A percentile compares a stretch with the other conserved stretches of the same genome.
Evolutionary conservation across 2,329 filamentous ascomycete species (phyloP).

Genomic region (Phyllosticta capitalensis): DNA sequence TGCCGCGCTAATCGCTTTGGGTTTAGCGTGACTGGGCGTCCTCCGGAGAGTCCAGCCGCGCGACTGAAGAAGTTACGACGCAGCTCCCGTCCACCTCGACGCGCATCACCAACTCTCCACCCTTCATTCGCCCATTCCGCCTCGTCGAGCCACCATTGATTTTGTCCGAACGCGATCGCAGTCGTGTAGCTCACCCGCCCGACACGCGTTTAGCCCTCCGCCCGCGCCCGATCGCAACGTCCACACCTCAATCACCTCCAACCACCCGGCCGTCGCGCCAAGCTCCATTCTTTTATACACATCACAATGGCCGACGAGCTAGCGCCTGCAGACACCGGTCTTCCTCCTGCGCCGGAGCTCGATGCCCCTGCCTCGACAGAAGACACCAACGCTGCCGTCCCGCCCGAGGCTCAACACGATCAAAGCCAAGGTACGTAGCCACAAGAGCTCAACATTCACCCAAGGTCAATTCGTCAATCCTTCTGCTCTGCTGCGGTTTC

Average conservation of each 20-base stretch:
- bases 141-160: not conserved
- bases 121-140: conserved; percentile 1
- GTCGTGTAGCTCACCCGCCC: not conserved
- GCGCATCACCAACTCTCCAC: conserved; percentile 7
- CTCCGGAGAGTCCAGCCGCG: conserved; percentile 8
- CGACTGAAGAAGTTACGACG: conserved; percentile 11
- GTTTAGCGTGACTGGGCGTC: not conserved
- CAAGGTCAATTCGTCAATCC: not conserved
- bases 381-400: conserved; percentile 1
- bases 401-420: conserved; percentile 4
- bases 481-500: not conserved
- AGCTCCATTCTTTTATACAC: conserved; percentile 11
- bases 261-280: conserved; percentile 17
- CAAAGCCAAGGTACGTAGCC: conserved; percentile 6
- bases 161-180: not conserved
- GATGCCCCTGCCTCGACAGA: conserved; percentile 9
- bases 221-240: conserved; percentile 1
- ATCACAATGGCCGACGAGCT: conserved; percentile 27
- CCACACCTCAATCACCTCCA: conserved; percentile 12
- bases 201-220: not conserved
- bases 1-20: not conserved
- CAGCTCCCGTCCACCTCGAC: conserved; percentile 6
- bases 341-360: conserved; percentile 17
- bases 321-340: conserved; percentile 18
- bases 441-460: not conserved